These are phyloP conservation scores for Thinopyrum elongatum DNA, from an alignment of 176 grass and related monocot genomes.

Conservation along the genomic window DNA sequence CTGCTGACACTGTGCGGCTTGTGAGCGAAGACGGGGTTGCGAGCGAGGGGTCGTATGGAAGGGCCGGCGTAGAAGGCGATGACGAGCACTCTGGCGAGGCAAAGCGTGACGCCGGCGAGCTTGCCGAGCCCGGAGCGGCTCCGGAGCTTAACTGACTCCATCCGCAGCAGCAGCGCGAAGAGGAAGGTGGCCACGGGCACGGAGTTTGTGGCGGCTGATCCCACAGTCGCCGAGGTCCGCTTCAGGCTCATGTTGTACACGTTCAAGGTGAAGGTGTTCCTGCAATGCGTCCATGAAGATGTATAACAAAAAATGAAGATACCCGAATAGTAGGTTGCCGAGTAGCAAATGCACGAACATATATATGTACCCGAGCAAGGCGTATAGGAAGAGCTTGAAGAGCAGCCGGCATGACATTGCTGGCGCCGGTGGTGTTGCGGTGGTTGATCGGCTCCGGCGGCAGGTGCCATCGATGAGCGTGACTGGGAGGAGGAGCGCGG, in stretches of 20 bases:
- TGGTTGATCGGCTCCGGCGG: background rate
- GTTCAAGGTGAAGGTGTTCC: slow-evolving; percentile 27
- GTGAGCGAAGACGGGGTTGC: slow-evolving; percentile 34
- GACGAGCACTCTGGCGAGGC: no score
- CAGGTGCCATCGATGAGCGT: background rate
- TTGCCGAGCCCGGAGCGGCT: no score
- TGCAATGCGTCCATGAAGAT: background rate
- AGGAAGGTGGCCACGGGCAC: slow-evolving; percentile 21
- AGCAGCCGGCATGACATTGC: slow-evolving; percentile 22
- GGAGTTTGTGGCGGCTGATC: background rate
- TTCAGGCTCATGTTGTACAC: slow-evolving; percentile 22
- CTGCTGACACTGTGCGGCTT: background rate
- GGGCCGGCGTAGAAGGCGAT: slow-evolving; percentile 64
- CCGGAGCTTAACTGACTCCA: no score
- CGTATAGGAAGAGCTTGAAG: slow-evolving; percentile 54
- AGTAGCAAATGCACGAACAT: background rate
- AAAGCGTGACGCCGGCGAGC: no score
- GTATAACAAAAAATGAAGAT: background rate
- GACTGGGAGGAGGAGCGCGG: background rate
- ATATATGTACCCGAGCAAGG: slow-evolving; percentile 44
- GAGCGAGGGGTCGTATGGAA: slow-evolving; percentile 39
- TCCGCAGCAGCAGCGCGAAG: background rate
- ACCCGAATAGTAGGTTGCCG: no score
- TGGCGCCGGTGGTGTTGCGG: background rate
- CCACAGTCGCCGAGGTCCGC: slow-evolving; percentile 23